Base-by-base conservation (phyloP, 208 protist species). In the Vickermania ingenoplastis region DNA sequence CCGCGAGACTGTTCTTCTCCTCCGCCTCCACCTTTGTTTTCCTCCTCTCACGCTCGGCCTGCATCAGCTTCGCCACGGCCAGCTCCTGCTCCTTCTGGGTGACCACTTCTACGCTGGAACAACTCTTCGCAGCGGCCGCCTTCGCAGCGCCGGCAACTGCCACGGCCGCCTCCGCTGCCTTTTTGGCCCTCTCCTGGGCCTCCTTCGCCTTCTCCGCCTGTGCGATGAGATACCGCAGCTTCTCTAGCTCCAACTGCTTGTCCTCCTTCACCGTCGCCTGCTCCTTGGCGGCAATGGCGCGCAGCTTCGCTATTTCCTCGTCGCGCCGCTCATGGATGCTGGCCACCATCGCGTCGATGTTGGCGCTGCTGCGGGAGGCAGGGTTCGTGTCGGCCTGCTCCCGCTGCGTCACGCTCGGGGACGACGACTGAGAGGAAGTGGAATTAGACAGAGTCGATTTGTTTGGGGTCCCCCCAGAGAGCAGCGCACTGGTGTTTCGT, bases 251-350 rank as follows among this genome's bases (percentile, higher is more conserved):
- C 22, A 28, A n/a, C 57, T 61, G 28, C 36, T 61, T 41, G 2
- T 51, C 57, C 31, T 61, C 5, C n/a, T 23, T 26, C 11, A 61
- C 28, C 30, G 57, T 31, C n/a, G 17, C 29, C 57, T n/a, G 17
- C 31, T 61, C 57, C 57, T 61, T 61, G 5, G 57, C 57, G 11
- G 28, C 36, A 21, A 49, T 26, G 29, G 28, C 22, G 13, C 36
- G 57, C 7, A 61, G 29, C 57, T 52, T 26, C 57, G 25, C 7
- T 13, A 21, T n/a, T 31, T 21, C 29, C 28, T 26, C 57, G 24
- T 51, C 31, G 5, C 31, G 31, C 31, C 41, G 29, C 3, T 21
- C 57, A 7, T 51, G 5, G 17, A 61, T 61, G 5, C 17, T 3
- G 5, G 28, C 57, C 3, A 61, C 24, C 13, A n/a, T 13, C 13